phyloP scores from a whole-genome alignment of 306 rosid species.

The Vigna hirtella region DNA sequence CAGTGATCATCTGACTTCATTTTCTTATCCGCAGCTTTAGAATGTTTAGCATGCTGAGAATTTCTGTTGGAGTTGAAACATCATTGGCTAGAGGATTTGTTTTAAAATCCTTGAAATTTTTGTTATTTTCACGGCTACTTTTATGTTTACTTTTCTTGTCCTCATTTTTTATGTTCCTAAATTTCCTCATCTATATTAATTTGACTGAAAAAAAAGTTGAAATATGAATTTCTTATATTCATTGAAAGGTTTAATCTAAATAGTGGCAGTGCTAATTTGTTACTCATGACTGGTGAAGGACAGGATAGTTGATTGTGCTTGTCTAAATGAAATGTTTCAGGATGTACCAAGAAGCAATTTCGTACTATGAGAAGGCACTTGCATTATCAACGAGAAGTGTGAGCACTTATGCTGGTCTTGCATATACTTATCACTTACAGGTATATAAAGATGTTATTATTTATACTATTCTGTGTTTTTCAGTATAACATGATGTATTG shows the following conservation, averaged over 20 bases:
- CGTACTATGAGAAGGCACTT: conserved; percentile 90
- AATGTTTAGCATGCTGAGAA: background rate
- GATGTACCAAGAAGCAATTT: conserved; percentile 80
- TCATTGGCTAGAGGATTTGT: conserved; percentile 22
- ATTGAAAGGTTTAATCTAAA: background rate
- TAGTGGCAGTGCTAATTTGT: conserved; percentile 23
- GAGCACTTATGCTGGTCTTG: conserved; percentile 97
- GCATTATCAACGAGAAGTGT: conserved; percentile 80
- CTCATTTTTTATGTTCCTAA: conserved; percentile 5
- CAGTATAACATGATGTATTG: background rate
- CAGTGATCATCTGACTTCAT: conserved; percentile 15
- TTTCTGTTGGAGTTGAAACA: conserved; percentile 26
- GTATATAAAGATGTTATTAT: conserved; percentile 44
- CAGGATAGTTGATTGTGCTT: conserved; percentile 38
- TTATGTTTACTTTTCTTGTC: conserved; percentile 2
- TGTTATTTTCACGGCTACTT: conserved; percentile 22
- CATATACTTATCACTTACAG: conserved; percentile 94
- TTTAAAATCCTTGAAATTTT: background rate
- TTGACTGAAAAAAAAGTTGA: background rate
- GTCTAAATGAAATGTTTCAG: conserved; percentile 52
- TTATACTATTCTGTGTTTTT: conserved; percentile 18
- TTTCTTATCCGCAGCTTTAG: conserved; percentile 8
- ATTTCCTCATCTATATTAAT: conserved; percentile 25
- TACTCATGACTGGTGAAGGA: conserved; percentile 11
- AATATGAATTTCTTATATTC: background rate